Evolutionary conservation across 495 filamentous ascomycete genomes (phyloP), one percentile per base, ranked within the genome.

Genomic region (Tuber brumale): DNA sequence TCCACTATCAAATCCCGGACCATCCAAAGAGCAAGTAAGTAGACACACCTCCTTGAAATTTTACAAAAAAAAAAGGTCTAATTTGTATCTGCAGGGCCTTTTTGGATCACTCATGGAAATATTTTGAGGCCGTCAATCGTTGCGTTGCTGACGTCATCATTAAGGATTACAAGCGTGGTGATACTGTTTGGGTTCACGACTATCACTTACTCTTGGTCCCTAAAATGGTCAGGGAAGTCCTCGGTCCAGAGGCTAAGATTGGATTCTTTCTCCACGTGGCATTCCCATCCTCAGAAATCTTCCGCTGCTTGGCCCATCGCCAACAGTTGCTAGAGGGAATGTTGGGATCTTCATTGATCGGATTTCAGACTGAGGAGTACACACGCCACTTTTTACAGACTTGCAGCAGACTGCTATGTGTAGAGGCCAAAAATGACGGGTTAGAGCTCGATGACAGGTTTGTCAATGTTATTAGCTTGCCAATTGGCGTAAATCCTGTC

Each of bases 1-100:
- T 97, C 84, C 94, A 97, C 84, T 97, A 97, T 83, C 93, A 96
- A 84, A 95, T 97, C 76, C 94, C 94, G 3, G 94, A 97, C 83
- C 94, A 95, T 83, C 94, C 94, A 18, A 97, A 97, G 87, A 97
- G 93, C 89, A 97, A 97, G 86, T 83, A 35, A 76, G 81, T 78
- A 74, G n/a, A 69, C 27, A 23, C 10, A 41, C 23, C 46, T n/a
- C 75, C 21, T 27, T 10, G 23, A 69, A 42, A 14, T 12, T 51
- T 44, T 1, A 21, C 74, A 41, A 61, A 75, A 70, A 77, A 37
- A 19, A 21, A 70, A 66, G 41, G 1, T 31, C 76, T 42, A 71
- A 69, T 61, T 39, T 70, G 35, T 27, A 45, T 35, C 16, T 39
- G 1, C 41, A 83, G 81, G 41, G 94, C 94, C 0, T 97, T 97